Conservation (phyloP, 345 rosid species). For the Cochlearia excelsa region DNA sequence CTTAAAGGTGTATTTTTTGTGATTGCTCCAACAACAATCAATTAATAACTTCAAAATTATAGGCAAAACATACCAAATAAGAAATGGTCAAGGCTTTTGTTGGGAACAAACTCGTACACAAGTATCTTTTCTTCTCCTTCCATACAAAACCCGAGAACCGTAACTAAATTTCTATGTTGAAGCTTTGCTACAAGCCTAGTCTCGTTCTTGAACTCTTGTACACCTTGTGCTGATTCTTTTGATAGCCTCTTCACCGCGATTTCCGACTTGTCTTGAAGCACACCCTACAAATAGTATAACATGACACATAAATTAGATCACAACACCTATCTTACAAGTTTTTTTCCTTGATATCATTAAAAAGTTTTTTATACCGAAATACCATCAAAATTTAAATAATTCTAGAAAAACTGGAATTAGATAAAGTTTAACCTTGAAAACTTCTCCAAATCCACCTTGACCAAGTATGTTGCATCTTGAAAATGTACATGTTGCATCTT, state of each 20-base stretch:
- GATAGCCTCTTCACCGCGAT: constrained; percentile 25
- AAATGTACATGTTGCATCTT: constrained; percentile 22
- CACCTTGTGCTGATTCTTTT: constrained; percentile 30
- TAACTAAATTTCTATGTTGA: neutral
- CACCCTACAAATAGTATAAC: constrained; percentile 6
- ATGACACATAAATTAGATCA: too few relatives aligned
- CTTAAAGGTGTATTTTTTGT: too few relatives aligned
- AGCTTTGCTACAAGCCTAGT: constrained; percentile 14
- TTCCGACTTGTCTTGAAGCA: constrained; percentile 17
- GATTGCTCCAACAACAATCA: too few relatives aligned
- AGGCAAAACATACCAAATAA: neutral
- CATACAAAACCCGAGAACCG: constrained; percentile 22
- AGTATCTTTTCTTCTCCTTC: constrained; percentile 33
- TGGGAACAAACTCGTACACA: too few relatives aligned
- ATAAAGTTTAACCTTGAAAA: constrained; percentile 5
- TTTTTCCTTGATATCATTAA: too few relatives aligned
- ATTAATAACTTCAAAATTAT: neutral
- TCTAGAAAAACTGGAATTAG: too few relatives aligned
- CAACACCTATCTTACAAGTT: too few relatives aligned
- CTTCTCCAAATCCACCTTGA: neutral
- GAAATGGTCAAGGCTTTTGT: neutral
- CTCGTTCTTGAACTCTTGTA: constrained; percentile 30
- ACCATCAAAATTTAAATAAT: too few relatives aligned
- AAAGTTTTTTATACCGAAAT: too few relatives aligned
- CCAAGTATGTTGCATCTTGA: neutral